Percentiles rank a stretch among this genome's conserved stretches.
phyloP scores from a whole-genome alignment of 2,329 filamentous ascomycete species.

The Microsporum audouinii region DNA sequence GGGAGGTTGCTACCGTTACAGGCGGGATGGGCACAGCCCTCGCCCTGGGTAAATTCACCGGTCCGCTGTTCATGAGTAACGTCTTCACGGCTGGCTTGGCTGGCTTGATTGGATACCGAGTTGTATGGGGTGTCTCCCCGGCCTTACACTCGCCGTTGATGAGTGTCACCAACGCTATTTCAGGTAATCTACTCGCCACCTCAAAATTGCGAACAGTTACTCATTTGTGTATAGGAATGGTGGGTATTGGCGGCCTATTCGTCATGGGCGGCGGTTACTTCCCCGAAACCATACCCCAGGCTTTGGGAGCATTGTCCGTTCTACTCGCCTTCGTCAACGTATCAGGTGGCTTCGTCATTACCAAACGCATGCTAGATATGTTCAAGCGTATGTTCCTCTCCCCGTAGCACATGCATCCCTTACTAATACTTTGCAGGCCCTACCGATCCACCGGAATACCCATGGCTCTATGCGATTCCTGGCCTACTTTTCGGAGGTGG shows the following conservation, averaged over 20 bases:
- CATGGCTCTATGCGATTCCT: slow-evolving; percentile 73
- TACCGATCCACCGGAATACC: slow-evolving; percentile 78
- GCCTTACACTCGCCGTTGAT: slow-evolving; percentile 80
- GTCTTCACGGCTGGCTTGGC: slow-evolving; percentile 75
- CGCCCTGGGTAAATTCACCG: slow-evolving; percentile 67
- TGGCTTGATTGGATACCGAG: slow-evolving; percentile 74
- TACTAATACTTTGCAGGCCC: slow-evolving; percentile 40
- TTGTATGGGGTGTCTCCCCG: slow-evolving; percentile 75
- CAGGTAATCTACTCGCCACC: slow-evolving; percentile 39
- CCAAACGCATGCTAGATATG: slow-evolving; percentile 89
- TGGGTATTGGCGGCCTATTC: slow-evolving; percentile 78
- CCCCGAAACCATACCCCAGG: slow-evolving; percentile 66
- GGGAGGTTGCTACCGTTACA: slow-evolving; percentile 63
- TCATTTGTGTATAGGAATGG: slow-evolving; percentile 49
- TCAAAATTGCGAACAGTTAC: slow-evolving; percentile 6
- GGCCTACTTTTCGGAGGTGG: slow-evolving; percentile 68
- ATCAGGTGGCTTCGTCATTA: slow-evolving; percentile 79
- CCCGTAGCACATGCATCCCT: not conserved
- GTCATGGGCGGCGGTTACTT: slow-evolving; percentile 73
- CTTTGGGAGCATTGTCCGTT: slow-evolving; percentile 67
- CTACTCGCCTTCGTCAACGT: slow-evolving; percentile 80
- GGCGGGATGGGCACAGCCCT: slow-evolving; percentile 66
- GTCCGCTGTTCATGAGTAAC: slow-evolving; percentile 78
- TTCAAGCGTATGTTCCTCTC: slow-evolving; percentile 51
- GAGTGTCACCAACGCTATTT: slow-evolving; percentile 89